Conservation (phyloP, 306 rosid species). For the Quercus rubra region DNA sequence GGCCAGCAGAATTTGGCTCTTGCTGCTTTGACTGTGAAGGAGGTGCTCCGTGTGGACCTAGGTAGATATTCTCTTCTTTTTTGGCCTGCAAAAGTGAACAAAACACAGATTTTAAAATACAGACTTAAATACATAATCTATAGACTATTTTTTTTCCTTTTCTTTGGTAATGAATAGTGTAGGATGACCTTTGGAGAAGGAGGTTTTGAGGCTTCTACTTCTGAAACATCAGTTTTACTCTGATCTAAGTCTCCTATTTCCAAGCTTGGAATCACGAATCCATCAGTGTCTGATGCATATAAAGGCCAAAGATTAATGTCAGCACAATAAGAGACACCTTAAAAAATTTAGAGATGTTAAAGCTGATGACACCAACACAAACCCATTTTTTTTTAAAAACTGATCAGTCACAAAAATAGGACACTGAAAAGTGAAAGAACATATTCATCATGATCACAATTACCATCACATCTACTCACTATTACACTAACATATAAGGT, state of each 20-base stretch:
- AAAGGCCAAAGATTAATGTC: neutral
- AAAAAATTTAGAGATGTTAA: neutral
- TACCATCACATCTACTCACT: neutral
- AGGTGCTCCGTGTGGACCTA: conserved; percentile 93
- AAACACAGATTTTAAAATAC: conserved; percentile 8
- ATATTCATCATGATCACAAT: neutral
- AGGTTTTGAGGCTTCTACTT: conserved; percentile 58
- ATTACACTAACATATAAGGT: neutral
- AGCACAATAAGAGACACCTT: neutral
- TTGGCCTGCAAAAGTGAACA: conserved; percentile 40
- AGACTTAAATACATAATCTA: neutral
- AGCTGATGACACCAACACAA: neutral
- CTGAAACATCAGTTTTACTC: conserved; percentile 34
- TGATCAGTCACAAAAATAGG: neutral
- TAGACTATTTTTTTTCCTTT: neutral
- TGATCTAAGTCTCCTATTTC: conserved; percentile 56
- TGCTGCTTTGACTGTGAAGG: conserved; percentile 82
- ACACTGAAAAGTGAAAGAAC: neutral
- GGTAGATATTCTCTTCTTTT: conserved; percentile 74
- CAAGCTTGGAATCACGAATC: conserved; percentile 96
- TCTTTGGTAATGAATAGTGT: neutral
- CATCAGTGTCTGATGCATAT: conserved; percentile 71
- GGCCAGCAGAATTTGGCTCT: conserved; percentile 48
- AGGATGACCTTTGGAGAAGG: conserved; percentile 52
- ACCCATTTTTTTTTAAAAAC: neutral